These are phyloP conservation scores for Aspergillus uvarum DNA, from an alignment of 2,329 filamentous ascomycete species.

Conservation along the genomic window DNA sequence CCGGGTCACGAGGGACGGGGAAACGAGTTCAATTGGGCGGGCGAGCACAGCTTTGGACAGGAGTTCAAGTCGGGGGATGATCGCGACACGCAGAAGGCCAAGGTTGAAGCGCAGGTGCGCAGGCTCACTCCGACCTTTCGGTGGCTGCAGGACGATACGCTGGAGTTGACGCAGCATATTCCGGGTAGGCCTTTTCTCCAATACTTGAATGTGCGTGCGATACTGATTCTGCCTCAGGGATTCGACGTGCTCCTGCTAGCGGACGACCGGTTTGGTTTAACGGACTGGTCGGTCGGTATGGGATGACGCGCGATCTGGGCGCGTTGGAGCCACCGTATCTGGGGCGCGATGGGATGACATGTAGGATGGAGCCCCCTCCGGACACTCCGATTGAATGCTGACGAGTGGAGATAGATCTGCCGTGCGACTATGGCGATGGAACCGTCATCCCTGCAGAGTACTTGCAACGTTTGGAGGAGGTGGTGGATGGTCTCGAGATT, in stretches of 20 bases:
- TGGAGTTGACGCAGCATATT: background rate
- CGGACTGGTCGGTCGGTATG: background rate
- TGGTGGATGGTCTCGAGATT: background rate
- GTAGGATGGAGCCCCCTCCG: background rate
- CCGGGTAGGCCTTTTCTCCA: background rate
- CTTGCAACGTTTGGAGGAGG: background rate
- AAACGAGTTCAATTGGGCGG: constrained; percentile 1
- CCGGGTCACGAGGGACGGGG: background rate
- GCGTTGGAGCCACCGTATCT: background rate
- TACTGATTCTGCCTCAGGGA: background rate
- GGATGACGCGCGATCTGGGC: background rate
- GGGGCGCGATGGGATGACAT: background rate
- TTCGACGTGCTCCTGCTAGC: background rate
- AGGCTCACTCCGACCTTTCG: background rate
- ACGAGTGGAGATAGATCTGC: background rate
- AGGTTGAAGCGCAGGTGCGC: background rate
- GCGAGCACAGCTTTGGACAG: background rate
- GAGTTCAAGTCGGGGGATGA: background rate
- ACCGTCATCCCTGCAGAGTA: background rate
- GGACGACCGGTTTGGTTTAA: background rate
- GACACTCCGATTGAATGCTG: background rate
- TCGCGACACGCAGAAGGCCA: background rate
- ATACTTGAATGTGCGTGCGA: too few species aligned
- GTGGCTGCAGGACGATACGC: background rate
- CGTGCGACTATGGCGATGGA: background rate